These are phyloP conservation scores for Furcasterigmium sp. DNA, from an alignment of 2,329 filamentous ascomycete species.

Conservation along the genomic window DNA sequence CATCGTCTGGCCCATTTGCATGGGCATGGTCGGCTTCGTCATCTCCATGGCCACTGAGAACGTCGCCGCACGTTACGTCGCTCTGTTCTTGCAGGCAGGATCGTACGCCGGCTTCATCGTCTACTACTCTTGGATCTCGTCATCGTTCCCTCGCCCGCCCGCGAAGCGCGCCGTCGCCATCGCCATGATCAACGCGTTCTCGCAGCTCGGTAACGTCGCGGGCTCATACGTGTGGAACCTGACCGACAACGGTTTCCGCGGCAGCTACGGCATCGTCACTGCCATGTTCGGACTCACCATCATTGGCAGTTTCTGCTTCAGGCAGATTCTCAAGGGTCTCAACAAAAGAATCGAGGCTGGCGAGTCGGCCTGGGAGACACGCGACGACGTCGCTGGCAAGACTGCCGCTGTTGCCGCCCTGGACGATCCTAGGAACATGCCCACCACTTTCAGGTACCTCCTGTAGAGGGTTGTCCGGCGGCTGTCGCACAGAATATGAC, in stretches of 20 bases:
- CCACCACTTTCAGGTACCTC: constrained; percentile 42
- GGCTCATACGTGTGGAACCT: constrained; percentile 60
- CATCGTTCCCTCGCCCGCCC: constrained; percentile 51
- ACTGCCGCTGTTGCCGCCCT: constrained; percentile 33
- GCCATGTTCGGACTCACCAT: constrained; percentile 60
- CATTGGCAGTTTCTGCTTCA: constrained; percentile 43
- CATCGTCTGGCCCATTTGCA: constrained; percentile 45
- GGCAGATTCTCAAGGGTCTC: constrained; percentile 36
- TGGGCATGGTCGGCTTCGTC: constrained; percentile 52
- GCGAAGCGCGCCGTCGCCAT: constrained; percentile 58
- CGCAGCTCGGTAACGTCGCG: constrained; percentile 53
- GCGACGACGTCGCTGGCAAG: constrained; percentile 28
- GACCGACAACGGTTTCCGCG: constrained; percentile 53
- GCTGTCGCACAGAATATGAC: no score
- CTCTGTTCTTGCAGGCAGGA: constrained; percentile 53
- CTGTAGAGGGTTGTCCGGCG: constrained; percentile 22
- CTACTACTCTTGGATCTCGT: constrained; percentile 54
- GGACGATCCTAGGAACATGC: constrained; percentile 34
- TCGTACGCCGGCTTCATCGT: constrained; percentile 56
- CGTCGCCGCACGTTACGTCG: constrained; percentile 51
- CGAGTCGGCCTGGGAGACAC: constrained; percentile 31
- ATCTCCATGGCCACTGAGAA: constrained; percentile 55
- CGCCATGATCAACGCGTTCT: constrained; percentile 54
- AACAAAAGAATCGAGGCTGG: constrained; percentile 42
- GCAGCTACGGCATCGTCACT: constrained; percentile 60